phyloP scores from a whole-genome alignment of 1,139 yeast genomes.

The Saccharomycopsis hybrid region DNA sequence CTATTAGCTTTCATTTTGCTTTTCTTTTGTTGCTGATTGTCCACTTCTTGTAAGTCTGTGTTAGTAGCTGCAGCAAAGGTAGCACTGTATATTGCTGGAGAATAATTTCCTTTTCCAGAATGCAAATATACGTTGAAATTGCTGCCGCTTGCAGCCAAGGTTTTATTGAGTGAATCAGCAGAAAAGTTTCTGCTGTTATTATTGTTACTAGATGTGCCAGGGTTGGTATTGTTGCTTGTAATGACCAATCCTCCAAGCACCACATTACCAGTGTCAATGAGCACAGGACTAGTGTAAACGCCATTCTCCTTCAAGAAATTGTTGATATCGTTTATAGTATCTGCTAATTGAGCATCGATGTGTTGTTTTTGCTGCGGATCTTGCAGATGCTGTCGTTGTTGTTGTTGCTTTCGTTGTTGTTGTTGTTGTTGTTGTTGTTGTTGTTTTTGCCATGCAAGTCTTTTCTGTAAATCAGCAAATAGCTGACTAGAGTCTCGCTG shows the following conservation, averaged over 20 bases:
- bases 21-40: too few species aligned
- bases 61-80: too few species aligned
- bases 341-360: constrained; percentile 15
- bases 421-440: too few species aligned
- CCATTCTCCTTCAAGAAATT: constrained; percentile 19
- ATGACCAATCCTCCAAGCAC: constrained; percentile 19
- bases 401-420: constrained; percentile 1
- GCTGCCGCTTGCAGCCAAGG: too few species aligned
- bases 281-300: constrained; percentile 18
- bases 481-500: constrained; percentile 6
- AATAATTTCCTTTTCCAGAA: too few species aligned
- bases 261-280: constrained; percentile 18
- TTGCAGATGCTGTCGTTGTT: background rate
- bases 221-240: too few species aligned
- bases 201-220: background rate
- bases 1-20: too few species aligned
- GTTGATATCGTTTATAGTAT: constrained; percentile 21
- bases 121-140: too few species aligned
- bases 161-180: constrained; percentile 6
- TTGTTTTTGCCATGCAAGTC: too few species aligned
- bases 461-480: background rate
- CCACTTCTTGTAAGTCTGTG: too few species aligned
- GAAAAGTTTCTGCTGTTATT: constrained; percentile 13
- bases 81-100: too few species aligned
- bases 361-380: background rate